A percentile compares a stretch with the other conserved stretches of the same genome.
Conservation (phyloP, 1,284 basidiomycete genomes). For the Puccinia polysora region DNA sequence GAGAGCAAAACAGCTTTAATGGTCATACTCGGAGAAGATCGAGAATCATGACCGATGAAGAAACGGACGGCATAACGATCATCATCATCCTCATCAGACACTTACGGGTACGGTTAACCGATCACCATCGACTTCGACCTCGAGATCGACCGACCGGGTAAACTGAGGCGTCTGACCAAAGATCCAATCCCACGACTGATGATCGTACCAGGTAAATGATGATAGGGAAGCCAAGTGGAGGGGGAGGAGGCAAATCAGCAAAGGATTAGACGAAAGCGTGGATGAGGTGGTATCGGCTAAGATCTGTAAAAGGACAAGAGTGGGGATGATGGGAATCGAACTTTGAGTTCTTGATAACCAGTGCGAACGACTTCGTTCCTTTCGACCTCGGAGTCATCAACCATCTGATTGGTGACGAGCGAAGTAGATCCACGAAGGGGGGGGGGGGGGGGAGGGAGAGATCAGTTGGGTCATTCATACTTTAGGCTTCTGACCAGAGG, state of each 20-base stretch:
- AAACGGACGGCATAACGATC: no score
- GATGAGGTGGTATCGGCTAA: background rate
- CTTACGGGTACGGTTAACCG: no score
- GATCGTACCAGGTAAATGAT: background rate
- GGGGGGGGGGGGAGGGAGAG: no score
- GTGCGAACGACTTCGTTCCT: conserved; percentile 46
- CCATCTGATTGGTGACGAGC: background rate
- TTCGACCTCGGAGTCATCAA: conserved; percentile 16
- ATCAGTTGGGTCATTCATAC: no score
- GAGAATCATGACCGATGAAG: no score
- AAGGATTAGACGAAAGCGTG: background rate
- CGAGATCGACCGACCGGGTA: conserved; percentile 54
- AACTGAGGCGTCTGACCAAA: conserved; percentile 95
- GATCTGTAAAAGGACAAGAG: conserved; percentile 45
- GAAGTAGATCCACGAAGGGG: background rate
- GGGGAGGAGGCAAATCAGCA: background rate
- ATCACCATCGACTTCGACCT: conserved; percentile 32
- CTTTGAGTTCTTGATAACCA: conserved; percentile 43
- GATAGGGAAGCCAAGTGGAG: conserved; percentile 1
- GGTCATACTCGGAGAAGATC: no score
- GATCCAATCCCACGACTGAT: conserved; percentile 82
- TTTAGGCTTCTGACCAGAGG: no score
- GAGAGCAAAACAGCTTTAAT: no score
- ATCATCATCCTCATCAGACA: no score
- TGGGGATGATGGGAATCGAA: conserved; percentile 46